Base-by-base conservation (phyloP, 148 eudicot genomes). In the Agrostemma githago region DNA sequence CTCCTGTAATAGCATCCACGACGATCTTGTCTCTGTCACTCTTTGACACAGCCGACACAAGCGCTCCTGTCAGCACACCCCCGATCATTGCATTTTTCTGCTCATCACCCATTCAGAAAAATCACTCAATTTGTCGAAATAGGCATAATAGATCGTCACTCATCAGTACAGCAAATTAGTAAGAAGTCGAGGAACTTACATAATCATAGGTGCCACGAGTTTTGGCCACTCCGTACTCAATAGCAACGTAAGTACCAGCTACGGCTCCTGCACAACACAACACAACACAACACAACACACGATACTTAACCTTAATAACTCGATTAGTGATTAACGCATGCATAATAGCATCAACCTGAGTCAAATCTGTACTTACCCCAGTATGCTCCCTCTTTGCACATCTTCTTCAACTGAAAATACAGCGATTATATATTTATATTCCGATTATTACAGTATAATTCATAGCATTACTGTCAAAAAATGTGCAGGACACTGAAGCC, bases 381-480 rank as follows among this genome's bases (percentile, higher is more conserved):
- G 68, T 85, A 89, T 73, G 88, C 93, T 34, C 98, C 96, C 85
- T 93, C 96, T 85, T 90, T 88, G 83, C 98, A 93, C 93, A 93
- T 89, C 80, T 84, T 87, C 79, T 87, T 90, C 77, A 93, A 66
- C 98, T 93, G 92, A 79, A 90, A 64, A 68, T 14, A 79, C 56
- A 42, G 46, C 68, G 19, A 15, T 5, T 39, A 21, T 40, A 70
- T 80, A 72, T 76, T 63, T 8, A 53, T 41, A 15, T 40, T 65
- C 43, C 59, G 26, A 26, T 34, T 46, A 38, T 34, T 17, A 6
- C 34, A 59, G 44, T 44, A 67, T 42, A 4, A 19, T 42, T 42
- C 8, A 19, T 42, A 19, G 34, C 53, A 16, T 21, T 21, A 61
- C 48, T 42, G 40, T 17, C 6, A 10, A 19, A 38, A 64, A 64